phyloP scores from a whole-genome alignment of 2,329 filamentous ascomycete species.

The Trichoderma arundinaceum region DNA sequence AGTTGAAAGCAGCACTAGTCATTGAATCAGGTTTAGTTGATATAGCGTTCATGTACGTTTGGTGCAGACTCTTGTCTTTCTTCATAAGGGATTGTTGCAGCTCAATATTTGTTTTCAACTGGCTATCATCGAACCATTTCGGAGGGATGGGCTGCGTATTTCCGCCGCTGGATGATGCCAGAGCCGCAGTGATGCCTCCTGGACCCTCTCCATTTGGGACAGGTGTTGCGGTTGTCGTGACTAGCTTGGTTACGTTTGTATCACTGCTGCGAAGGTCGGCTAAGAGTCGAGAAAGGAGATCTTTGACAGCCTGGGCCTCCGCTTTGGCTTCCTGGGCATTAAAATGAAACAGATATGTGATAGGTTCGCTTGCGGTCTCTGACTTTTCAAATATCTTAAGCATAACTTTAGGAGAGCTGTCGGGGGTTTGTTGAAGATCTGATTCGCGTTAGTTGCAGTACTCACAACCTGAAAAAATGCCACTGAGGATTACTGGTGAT shows the following conservation, averaged over 20 bases:
- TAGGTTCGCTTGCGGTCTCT: conserved; percentile 61
- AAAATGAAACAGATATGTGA: conserved; percentile 86
- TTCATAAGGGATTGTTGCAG: conserved; percentile 89
- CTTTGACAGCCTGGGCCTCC: conserved; percentile 86
- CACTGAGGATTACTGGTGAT: conserved; percentile 71
- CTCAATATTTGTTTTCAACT: conserved; percentile 76
- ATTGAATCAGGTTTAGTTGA: conserved; percentile 84
- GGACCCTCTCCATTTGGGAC: conserved; percentile 40
- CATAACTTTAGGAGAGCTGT: conserved; percentile 86
- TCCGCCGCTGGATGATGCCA: conserved; percentile 78
- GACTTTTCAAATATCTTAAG: conserved; percentile 85
- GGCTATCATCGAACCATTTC: conserved; percentile 79
- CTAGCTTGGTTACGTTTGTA: conserved; percentile 54
- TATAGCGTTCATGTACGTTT: conserved; percentile 86
- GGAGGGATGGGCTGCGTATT: conserved; percentile 57
- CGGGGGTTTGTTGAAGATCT: conserved; percentile 96
- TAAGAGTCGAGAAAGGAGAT: conserved; percentile 78
- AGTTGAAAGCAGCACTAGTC: conserved; percentile 78
- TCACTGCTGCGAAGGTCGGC: conserved; percentile 67
- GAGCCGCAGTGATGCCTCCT: conserved; percentile 66
- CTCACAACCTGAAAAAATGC: not conserved
- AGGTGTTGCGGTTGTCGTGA: conserved; percentile 38
- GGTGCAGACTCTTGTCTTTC: conserved; percentile 73
- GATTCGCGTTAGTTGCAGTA: conserved; percentile 28
- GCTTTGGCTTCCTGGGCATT: conserved; percentile 78